Evolutionary conservation across 257 asterid species (phyloP), one percentile per base, ranked within the genome.

Genomic region (Nyctanthes arbortristis): DNA sequence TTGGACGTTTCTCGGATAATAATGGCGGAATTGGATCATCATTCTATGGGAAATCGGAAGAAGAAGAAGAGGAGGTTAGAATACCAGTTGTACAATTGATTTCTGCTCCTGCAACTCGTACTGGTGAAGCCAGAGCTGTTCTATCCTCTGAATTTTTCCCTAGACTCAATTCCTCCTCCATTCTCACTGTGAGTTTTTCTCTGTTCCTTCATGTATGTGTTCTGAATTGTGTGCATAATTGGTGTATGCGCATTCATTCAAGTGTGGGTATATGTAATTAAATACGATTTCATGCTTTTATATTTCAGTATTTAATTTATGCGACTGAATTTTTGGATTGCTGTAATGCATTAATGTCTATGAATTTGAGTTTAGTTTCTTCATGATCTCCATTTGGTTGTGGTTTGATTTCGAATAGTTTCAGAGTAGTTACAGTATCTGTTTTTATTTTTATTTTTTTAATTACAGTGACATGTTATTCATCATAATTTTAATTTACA

Each of bases 91-190:
- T 75, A 54, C 73, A 82, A 76, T 62, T 82, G 66, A 65, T 82
- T 20, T 4, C 76, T 0, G 57, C 73, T 35, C 69, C 84, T 36
- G 70, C 81, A 0, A 3, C 72, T 6, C 80, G 69, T 25, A 22
- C 27, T 12, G 78, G 49, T 35, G 71, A 65, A 62, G 60, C 76
- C 37, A 78, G 78, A 60, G 85, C 78, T 75, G 80, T 72, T 70
- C 56, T 75, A 40, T 80, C 85, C 49, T 64, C 78, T 11, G 84
- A 75, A 59, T 67, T 68, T 65, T 54, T 79, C 0, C 54, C 82
- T 70, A 83, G 47, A 80, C 70, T 47, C 68, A 80, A 72, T 62
- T 62, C 67, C 7, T 12, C 67, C 30, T 9, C 32, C 31, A n/a
- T 47, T 58, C 33, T 68, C 34, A 36, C 36, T 18, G 85, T 84